Evolutionary conservation across 805 yeast species (phyloP).

Genomic region (Saccharomycopsis schoenii): DNA sequence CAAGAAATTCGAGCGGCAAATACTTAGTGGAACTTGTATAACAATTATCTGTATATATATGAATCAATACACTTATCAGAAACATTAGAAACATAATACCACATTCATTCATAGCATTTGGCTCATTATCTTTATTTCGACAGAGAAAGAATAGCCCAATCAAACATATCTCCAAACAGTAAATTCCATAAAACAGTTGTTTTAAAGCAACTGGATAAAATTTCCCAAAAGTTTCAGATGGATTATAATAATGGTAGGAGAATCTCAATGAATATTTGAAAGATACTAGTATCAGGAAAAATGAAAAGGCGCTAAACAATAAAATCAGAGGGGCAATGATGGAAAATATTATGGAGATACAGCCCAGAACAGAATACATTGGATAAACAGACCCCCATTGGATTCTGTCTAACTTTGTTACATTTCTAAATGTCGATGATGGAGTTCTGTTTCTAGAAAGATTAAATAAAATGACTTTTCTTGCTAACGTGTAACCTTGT

Average conservation of each 20-base stretch:
- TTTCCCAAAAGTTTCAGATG: conserved; percentile 58
- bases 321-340: conserved; percentile 73
- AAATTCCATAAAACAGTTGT: conserved; percentile 72
- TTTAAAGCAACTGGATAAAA: conserved; percentile 66
- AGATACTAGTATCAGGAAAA: conserved; percentile 48
- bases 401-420: conserved; percentile 35
- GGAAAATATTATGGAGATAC: conserved; percentile 70
- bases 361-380: conserved; percentile 62
- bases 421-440: conserved; percentile 39
- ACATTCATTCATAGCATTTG: conserved; percentile 38
- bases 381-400: conserved; percentile 79
- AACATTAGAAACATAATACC: conserved; percentile 43
- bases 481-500: conserved; percentile 43
- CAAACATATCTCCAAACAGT: conserved; percentile 69
- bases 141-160: conserved; percentile 67
- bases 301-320: conserved; percentile 47
- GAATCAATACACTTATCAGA: conserved; percentile 46
- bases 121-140: conserved; percentile 35
- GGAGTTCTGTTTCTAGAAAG: conserved; percentile 44
- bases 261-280: conserved; percentile 60
- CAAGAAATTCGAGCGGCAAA: conserved; percentile 27
- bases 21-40: conserved; percentile 29
- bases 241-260: conserved; percentile 40
- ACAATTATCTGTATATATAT: conserved; percentile 38
- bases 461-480: conserved; percentile 21